Evolutionary conservation across 1,284 basidiomycete genomes (phyloP), one percentile per base, ranked within the genome.

Genomic region (Gymnopus androsaceus): DNA sequence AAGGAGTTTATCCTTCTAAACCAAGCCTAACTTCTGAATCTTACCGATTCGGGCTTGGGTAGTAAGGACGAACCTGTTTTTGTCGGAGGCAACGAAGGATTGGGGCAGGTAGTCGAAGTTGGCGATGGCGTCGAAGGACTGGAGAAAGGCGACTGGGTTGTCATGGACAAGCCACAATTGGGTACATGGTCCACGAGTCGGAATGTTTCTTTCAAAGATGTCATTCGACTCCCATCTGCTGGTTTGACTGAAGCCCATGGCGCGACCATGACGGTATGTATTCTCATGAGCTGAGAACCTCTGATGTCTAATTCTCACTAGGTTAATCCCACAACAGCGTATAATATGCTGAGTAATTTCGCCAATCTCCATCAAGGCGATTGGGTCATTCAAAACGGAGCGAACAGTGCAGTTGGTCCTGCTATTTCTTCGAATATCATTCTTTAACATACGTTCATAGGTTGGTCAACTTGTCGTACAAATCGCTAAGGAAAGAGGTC

Each of bases 311-410:
- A 40, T 30, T 5, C n/a, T 27, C 40, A 17, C 38, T 56, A 91
- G 88, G 84, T 93, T 36, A 94, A 94, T 63, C 90, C 90, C 3
- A 79, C 91, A 0, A 92, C 92, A 1, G 92, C 92, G 0, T 87
- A 86, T 59, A 87, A 89, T 63, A 90, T 94, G 85, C 78, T 94
- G 5, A 77, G 77, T 31, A 82, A 89, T 51, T 93, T 88, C 70
- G 78, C 84, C 5, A 64, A 76, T 27, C 77, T 92, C 41, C 62
- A 81, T 52, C 72, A 77, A 49, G 88, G 83, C 0, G 88, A 91
- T 53, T 92, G 86, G 84, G 75, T 94, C 5, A 68, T 93, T 17
- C 92, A 94, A 66, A 94, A 94, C 61, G 92, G 89, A 15, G 90
- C 90, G 1, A 94, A 94, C 64, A 90, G 88, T 61, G 88, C 90